Base-by-base conservation (phyloP, 805 yeast species). In the Nadsonia fulvescens region DNA sequence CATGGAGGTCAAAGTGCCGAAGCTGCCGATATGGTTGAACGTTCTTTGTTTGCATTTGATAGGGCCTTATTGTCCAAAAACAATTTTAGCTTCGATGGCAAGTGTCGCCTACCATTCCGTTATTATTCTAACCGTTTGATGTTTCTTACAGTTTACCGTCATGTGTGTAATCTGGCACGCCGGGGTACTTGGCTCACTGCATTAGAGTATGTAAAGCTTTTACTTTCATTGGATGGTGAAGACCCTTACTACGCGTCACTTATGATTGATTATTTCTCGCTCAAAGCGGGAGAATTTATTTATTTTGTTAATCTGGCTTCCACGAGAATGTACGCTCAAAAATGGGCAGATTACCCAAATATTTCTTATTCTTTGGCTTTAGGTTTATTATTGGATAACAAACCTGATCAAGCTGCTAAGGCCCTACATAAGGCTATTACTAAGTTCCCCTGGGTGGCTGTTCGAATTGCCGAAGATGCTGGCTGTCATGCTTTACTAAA, bases 171-270 rank as follows among this genome's bases (percentile, higher is more conserved):
- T 2, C 51, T 82, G 20, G 75, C 81, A 2, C 81, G 75, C 38
- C 64, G 78, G 40, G 77, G 91, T 4, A 76, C 86, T 2, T 69
- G 64, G 40, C 61, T 52, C 31, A 81, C 93, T 0, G 92, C 93
- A 1, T 60, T 77, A 22, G 66, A 68, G 21, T 81, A 72, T 54
- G 65, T 76, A 38, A 79, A 77, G 43, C 54, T 72, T 5, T 53
- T 81, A 25, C 54, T 76, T 34, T 65, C 82, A 2, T 51, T 82
- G 15, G 57, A 66, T 18, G 49, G 47, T 20, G 60, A 69, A 2
- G 77, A 73, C 30, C 93, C 82, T 52, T 93, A 93, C 2, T 53
- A 72, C 27, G 93, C 93, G 12, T 81, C 74, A 8, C 60, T 92
- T 35, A 76, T 79, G 45, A 69, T 82, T 37, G 93, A 82, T 44